Evolutionary conservation across 106 monocot species (phyloP).

Genomic region (Dendrobium chrysotoxum): DNA sequence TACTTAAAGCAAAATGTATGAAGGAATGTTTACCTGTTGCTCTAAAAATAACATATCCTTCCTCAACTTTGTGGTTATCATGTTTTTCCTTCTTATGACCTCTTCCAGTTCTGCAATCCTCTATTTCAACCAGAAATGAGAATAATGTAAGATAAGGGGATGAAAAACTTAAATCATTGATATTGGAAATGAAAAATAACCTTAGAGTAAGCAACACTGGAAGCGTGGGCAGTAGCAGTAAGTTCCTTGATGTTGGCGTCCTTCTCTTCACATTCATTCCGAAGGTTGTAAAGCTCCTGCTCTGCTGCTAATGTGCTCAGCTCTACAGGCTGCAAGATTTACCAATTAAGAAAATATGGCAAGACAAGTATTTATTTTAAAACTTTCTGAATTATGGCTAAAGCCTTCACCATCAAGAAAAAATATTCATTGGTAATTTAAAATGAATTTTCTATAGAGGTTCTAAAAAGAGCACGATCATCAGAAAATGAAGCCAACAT

Average conservation of each 20-base stretch:
- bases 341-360: no score
- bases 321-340: slow-evolving; percentile 15
- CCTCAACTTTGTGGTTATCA: slow-evolving; percentile 47
- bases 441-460: no score
- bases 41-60: slow-evolving; percentile 45
- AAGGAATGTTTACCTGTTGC: slow-evolving; percentile 35
- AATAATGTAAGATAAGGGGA: slow-evolving; percentile 1
- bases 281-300: slow-evolving; percentile 69
- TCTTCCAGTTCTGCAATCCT: slow-evolving; percentile 56
- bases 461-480: no score
- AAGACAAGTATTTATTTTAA: no score
- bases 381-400: no score
- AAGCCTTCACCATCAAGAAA: no score
- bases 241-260: slow-evolving; percentile 77
- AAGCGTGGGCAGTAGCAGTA: slow-evolving; percentile 28
- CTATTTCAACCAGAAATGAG: slow-evolving; percentile 10
- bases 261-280: slow-evolving; percentile 86
- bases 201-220: slow-evolving; percentile 54
- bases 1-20: no score
- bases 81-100: slow-evolving; percentile 48
- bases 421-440: no score
- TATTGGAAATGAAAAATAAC: slow-evolving; percentile 19
- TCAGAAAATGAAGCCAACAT: no score
- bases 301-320: slow-evolving; percentile 52
- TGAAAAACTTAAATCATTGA: background rate